Percentiles rank a stretch among this genome's conserved stretches.
phyloP scores from a whole-genome alignment of 257 asterid species.

The Coffea canephora region DNA sequence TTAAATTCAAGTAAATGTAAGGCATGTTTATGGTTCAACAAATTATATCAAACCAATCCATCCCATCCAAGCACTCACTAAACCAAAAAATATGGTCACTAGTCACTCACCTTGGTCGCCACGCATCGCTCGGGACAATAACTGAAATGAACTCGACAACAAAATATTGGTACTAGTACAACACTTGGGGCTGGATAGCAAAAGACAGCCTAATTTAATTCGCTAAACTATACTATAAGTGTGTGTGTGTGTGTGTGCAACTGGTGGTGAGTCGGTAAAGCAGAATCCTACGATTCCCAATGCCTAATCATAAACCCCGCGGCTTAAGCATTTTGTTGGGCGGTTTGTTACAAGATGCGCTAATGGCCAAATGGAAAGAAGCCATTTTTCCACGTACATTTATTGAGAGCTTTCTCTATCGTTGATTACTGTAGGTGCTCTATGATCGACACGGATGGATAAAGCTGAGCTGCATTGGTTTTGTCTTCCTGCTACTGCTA shows the following conservation, averaged over 20 bases:
- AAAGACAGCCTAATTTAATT: background rate
- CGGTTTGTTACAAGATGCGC: background rate
- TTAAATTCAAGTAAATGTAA: too few relatives aligned
- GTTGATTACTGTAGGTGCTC: background rate
- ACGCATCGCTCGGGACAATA: background rate
- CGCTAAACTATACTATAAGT: background rate
- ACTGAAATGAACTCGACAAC: background rate
- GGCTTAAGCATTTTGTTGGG: background rate
- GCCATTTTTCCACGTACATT: background rate
- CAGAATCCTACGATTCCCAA: background rate
- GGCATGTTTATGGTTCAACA: background rate
- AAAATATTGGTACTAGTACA: background rate
- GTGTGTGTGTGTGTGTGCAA: background rate
- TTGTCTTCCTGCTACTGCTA: background rate
- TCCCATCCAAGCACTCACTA: background rate
- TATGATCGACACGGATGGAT: background rate
- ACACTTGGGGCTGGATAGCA: background rate
- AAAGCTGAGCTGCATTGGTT: background rate
- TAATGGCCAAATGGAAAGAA: conserved; percentile 11
- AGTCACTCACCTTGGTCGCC: background rate
- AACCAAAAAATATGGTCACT: background rate
- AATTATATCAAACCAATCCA: too few relatives aligned
- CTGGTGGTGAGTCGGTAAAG: background rate
- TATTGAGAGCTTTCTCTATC: conserved; percentile 10
- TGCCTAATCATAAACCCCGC: background rate